These are phyloP conservation scores for Ganoderma boninense DNA, from an alignment of 1,284 basidiomycete species.

Conservation along the genomic window DNA sequence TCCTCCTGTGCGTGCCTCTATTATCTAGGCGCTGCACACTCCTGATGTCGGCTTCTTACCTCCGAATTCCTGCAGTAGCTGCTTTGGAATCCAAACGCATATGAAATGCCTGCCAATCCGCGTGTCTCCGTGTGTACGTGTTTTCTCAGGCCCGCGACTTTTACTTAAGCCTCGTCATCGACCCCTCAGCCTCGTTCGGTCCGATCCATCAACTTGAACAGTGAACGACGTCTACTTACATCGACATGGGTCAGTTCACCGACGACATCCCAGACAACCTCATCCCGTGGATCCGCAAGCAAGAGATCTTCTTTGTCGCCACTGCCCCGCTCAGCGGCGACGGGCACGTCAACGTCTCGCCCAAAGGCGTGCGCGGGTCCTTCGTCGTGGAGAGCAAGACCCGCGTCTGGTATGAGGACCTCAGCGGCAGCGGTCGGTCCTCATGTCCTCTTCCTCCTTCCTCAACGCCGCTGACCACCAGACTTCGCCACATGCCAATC, in stretches of 20 bases:
- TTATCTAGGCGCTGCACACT: no score
- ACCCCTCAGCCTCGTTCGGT: no score
- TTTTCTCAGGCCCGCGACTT: no score
- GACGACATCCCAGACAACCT: slow-evolving; percentile 55
- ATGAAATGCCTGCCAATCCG: no score
- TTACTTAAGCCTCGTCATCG: no score
- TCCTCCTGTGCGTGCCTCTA: no score
- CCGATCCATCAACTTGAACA: no score
- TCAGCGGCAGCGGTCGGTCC: slow-evolving; percentile 59
- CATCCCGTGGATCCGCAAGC: slow-evolving; percentile 57
- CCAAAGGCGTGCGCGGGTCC: slow-evolving; percentile 57
- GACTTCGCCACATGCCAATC: background rate
- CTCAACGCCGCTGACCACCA: background rate
- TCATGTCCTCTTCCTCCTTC: slow-evolving; percentile 12
- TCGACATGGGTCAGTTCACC: slow-evolving; percentile 55
- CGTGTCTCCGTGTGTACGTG: no score
- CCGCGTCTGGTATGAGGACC: slow-evolving; percentile 65
- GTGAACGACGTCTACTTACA: no score
- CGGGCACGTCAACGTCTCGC: slow-evolving; percentile 66
- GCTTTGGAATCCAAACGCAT: no score
- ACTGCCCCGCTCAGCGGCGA: slow-evolving; percentile 57
- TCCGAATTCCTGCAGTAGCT: no score
- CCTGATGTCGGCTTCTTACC: no score
- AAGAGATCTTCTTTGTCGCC: slow-evolving; percentile 65
- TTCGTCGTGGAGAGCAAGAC: slow-evolving; percentile 56